phyloP scores from a whole-genome alignment of 2,329 filamentous ascomycete species.

The Hymenoscyphus occultus region DNA sequence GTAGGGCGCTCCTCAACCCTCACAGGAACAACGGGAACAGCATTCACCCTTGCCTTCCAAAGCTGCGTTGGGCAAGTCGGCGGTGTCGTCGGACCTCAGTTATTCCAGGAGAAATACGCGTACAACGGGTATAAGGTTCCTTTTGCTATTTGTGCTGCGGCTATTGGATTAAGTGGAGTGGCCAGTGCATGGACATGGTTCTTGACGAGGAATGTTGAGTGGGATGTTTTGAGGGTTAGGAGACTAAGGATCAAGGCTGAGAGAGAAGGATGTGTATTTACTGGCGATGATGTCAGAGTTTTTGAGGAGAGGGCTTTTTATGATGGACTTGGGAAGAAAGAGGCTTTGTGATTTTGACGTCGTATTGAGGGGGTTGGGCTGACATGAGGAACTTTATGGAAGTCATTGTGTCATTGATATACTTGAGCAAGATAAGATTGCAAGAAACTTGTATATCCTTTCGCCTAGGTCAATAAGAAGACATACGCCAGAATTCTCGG shows the following conservation, averaged over 20 bases:
- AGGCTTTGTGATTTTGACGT: neutral
- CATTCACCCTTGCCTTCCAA: slow-evolving; percentile 45
- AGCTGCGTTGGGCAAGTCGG: slow-evolving; percentile 44
- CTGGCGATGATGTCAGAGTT: slow-evolving; percentile 34
- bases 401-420: no score
- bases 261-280: slow-evolving; percentile 31
- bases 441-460: no score
- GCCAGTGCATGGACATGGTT: slow-evolving; percentile 43
- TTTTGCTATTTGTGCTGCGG: slow-evolving; percentile 40
- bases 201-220: slow-evolving; percentile 42
- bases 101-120: slow-evolving; percentile 44
- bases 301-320: slow-evolving; percentile 28
- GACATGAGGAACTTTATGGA: no score
- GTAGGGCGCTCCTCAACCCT: slow-evolving; percentile 42
- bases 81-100: slow-evolving; percentile 44
- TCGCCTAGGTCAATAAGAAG: no score
- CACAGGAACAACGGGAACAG: slow-evolving; percentile 43
- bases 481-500: no score
- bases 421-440: no score
- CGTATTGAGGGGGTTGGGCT: no score
- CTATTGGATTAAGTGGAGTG: slow-evolving; percentile 38
- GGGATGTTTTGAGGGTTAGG: slow-evolving; percentile 38
- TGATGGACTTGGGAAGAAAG: slow-evolving; percentile 11
- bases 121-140: slow-evolving; percentile 41
- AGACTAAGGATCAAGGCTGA: slow-evolving; percentile 34